Base-by-base conservation (phyloP, 495 filamentous ascomycete species). In the Hypoxylon trugodes region DNA sequence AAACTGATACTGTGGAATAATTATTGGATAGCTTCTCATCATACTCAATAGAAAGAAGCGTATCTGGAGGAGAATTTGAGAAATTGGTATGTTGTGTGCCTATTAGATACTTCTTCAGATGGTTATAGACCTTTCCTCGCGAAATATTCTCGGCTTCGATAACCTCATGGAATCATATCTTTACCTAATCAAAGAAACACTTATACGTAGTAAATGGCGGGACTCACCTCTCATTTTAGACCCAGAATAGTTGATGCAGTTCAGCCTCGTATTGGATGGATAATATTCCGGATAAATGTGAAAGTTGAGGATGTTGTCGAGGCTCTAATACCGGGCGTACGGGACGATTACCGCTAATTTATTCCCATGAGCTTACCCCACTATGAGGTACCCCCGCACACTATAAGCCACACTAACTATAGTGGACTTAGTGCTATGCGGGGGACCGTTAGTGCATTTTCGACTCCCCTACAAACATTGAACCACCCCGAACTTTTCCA, bases 221-320 rank as follows among this genome's bases (percentile, higher is more conserved):
- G 1, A 22, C 16, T 41, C 38, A 8, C 16, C 38, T 41, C 38
- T 41, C 19, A 38, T 18, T 6, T 16, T 3, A 3, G 5, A 24
- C 26, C 15, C 18, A 22, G 21, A 15, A 16, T 3, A 28, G 21
- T 5, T 12, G 28, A 30, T 30, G 28, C 5, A 38, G 19, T 8
- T 18, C 13, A 33, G 9, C 50, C 22, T 33, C 5, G 15, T 21
- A 15, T 54, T 45, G 26, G 25, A 13, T 45, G 36, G 41, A 25
- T 56, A 37, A 18, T 1, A 47, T 57, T 30, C 30, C 37, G 56
- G 56, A 30, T 61, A 61, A 65, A 65, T 65, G 21, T 38, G 10
- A 54, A 24, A 28, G 12, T 22, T 15, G 1, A 9, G 6, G 41
- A 46, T 3, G 35, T n/a, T 21, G 37, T 63, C 10, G 28, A 63